A percentile compares a stretch with the other conserved stretches of the same genome.
Conservation (phyloP, 352 stramenopile species). For the Phytopythium vexans region DNA sequence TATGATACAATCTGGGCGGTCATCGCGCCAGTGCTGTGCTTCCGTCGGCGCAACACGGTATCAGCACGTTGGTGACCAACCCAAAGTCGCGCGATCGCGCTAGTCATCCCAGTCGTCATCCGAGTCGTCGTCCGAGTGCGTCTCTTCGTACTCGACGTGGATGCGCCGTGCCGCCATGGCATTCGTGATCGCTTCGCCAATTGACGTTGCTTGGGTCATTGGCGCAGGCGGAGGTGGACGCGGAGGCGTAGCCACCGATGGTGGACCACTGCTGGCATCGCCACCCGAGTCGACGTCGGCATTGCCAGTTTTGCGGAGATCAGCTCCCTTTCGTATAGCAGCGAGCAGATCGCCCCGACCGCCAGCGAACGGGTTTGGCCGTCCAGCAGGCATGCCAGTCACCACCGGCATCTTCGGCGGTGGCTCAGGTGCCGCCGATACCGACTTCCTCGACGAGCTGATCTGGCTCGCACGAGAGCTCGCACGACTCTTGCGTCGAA, state of each 20-base stretch:
- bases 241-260: slow-evolving; percentile 13
- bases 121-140: slow-evolving; percentile 58
- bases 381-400: slow-evolving; percentile 38
- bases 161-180: slow-evolving; percentile 77
- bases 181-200: slow-evolving; percentile 80
- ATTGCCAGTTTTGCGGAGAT: slow-evolving; percentile 39
- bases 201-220: slow-evolving; percentile 44
- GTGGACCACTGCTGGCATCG: slow-evolving; percentile 9
- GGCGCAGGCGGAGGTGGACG: slow-evolving; percentile 21
- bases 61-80: neutral
- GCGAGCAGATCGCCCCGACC: slow-evolving; percentile 71
- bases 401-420: slow-evolving; percentile 21
- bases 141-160: slow-evolving; percentile 77
- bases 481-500: slow-evolving; percentile 26
- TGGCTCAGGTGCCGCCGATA: slow-evolving; percentile 11
- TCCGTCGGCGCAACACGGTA: neutral
- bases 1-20: neutral
- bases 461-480: slow-evolving; percentile 33
- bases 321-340: slow-evolving; percentile 67
- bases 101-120: slow-evolving; percentile 80
- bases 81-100: slow-evolving; percentile 2
- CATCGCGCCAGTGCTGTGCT: neutral
- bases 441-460: slow-evolving; percentile 1
- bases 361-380: slow-evolving; percentile 66
- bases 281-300: slow-evolving; percentile 1